Conservation (phyloP, 768 basidiomycete genomes). For the Psilocybe tampanensis region DNA sequence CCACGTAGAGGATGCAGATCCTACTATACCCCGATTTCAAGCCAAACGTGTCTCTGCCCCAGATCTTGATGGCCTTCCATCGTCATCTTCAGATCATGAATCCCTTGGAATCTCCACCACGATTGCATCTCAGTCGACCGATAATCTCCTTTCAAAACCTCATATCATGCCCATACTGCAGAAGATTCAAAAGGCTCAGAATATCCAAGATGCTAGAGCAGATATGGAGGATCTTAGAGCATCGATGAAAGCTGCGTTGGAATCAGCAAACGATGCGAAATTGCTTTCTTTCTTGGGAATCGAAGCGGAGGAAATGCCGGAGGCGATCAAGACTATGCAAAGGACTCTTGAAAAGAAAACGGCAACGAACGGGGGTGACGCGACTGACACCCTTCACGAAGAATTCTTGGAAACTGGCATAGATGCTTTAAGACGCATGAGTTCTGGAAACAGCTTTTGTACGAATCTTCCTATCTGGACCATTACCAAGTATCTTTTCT, state of each 20-base stretch:
- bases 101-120: slow-evolving; percentile 14
- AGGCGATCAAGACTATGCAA: slow-evolving; percentile 77
- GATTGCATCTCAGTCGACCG: slow-evolving; percentile 17
- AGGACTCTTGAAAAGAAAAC: slow-evolving; percentile 51
- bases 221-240: slow-evolving; percentile 58
- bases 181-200: slow-evolving; percentile 24
- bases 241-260: slow-evolving; percentile 55
- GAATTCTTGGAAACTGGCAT: slow-evolving; percentile 71
- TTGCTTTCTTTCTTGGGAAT: slow-evolving; percentile 62
- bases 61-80: slow-evolving; percentile 18
- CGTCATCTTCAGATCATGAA: slow-evolving; percentile 10
- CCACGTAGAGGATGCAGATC: not conserved
- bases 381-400: slow-evolving; percentile 52
- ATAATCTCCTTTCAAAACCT: slow-evolving; percentile 14
- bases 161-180: slow-evolving; percentile 27
- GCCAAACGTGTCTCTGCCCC: slow-evolving; percentile 22
- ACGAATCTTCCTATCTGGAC: slow-evolving; percentile 66
- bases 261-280: slow-evolving; percentile 55
- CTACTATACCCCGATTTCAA: slow-evolving; percentile 1
- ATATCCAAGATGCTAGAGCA: slow-evolving; percentile 40
- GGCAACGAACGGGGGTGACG: slow-evolving; percentile 4
- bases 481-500: slow-evolving; percentile 53
- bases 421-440: slow-evolving; percentile 65
- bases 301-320: slow-evolving; percentile 65
- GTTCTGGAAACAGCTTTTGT: slow-evolving; percentile 32